phyloP scores from a whole-genome alignment of 805 yeast genomes.

The Ogataea glucozyma region DNA sequence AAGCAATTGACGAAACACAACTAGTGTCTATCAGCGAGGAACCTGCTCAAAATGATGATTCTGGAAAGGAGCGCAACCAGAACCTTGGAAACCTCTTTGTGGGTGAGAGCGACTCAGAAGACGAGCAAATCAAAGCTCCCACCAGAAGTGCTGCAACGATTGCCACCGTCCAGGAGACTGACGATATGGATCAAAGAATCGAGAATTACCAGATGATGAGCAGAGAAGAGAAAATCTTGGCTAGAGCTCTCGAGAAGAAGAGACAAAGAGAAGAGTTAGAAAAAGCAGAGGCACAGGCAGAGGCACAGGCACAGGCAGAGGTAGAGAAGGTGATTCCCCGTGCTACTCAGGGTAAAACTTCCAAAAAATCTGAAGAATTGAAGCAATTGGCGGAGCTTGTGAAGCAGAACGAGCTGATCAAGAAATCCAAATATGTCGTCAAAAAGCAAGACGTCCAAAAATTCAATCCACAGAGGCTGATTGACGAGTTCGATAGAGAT shows the following conservation, averaged over 20 bases:
- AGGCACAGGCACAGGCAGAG: not conserved
- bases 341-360: slow-evolving; percentile 5
- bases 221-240: slow-evolving; percentile 32
- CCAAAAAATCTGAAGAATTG: slow-evolving; percentile 13
- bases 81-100: not conserved
- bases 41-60: too few relatives aligned
- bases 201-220: slow-evolving; percentile 26
- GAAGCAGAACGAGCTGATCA: slow-evolving; percentile 24
- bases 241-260: slow-evolving; percentile 26
- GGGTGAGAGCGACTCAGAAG: slow-evolving; percentile 7
- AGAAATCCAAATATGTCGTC: slow-evolving; percentile 15
- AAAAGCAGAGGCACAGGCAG: slow-evolving; percentile 1
- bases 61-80: too few relatives aligned
- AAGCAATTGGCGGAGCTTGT: slow-evolving; percentile 15
- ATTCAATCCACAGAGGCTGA: slow-evolving; percentile 25
- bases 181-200: slow-evolving; percentile 6
- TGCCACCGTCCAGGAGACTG: too few relatives aligned
- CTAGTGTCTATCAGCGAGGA: too few relatives aligned
- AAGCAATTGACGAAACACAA: too few relatives aligned
- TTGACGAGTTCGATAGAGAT: slow-evolving; percentile 24
- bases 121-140: slow-evolving; percentile 5
- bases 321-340: not conserved
- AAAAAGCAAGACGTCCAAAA: slow-evolving; percentile 22
- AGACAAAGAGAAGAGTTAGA: slow-evolving; percentile 20
- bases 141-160: slow-evolving; percentile 1